phyloP scores from a whole-genome alignment of 306 rosid genomes.

The Citrullus colocynthis region DNA sequence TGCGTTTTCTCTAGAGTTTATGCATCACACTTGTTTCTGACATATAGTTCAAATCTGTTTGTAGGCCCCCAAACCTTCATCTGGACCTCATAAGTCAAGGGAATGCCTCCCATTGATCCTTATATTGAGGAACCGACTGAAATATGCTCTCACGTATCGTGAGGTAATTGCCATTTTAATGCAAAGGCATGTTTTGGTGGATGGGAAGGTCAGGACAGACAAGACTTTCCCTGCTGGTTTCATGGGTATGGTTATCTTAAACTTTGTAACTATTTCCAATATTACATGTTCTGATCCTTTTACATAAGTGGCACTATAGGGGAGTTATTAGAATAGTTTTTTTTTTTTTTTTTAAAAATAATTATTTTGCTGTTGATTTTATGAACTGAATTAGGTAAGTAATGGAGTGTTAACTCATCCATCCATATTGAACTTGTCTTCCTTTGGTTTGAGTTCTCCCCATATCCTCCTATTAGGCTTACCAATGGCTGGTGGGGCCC shows the following conservation, averaged over 20 bases:
- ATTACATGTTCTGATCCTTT: too few relatives aligned
- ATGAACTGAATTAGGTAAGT: background rate
- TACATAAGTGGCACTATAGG: too few relatives aligned
- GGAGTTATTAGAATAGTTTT: background rate
- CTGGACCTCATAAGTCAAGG: conserved; percentile 48
- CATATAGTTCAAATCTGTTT: background rate
- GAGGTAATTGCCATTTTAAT: conserved; percentile 44
- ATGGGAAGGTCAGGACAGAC: conserved; percentile 48
- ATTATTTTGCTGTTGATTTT: background rate
- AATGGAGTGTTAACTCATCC: background rate
- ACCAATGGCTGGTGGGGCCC: background rate
- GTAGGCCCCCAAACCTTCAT: conserved; percentile 55
- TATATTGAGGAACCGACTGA: conserved; percentile 35
- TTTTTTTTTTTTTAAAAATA: background rate
- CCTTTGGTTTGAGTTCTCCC: too few relatives aligned
- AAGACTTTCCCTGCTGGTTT: conserved; percentile 48
- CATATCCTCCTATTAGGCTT: background rate
- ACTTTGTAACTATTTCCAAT: background rate
- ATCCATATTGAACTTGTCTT: background rate
- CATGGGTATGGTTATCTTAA: conserved; percentile 29
- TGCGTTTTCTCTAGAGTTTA: background rate
- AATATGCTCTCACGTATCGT: conserved; percentile 44
- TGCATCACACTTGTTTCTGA: background rate
- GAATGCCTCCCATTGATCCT: conserved; percentile 51
- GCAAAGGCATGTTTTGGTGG: conserved; percentile 47